Evolutionary conservation across 208 protist species (phyloP).

Genomic region (Angomonas ambiguus): DNA sequence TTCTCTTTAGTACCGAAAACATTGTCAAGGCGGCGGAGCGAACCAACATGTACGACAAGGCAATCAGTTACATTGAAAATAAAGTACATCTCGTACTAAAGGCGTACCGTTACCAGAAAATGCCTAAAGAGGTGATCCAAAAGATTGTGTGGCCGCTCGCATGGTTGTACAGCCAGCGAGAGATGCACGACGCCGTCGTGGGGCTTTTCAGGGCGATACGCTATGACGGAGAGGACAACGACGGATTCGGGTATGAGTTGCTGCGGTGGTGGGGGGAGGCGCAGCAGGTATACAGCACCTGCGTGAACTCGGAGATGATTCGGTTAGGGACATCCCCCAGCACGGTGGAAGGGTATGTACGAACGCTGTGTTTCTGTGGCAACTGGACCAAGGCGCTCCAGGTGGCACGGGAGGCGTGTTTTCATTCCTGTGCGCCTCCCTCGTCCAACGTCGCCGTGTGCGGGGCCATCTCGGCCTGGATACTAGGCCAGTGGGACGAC

Average conservation of each 20-base stretch:
- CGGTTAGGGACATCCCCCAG: slow-evolving; percentile 12
- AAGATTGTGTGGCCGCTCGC: slow-evolving; percentile 79
- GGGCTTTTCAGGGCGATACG: slow-evolving; percentile 80
- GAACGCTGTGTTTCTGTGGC: slow-evolving; percentile 82
- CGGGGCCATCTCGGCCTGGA: slow-evolving; percentile 82
- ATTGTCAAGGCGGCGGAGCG: slow-evolving; percentile 79
- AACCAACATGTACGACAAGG: slow-evolving; percentile 89
- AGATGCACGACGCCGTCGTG: slow-evolving; percentile 90
- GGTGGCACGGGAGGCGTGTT: slow-evolving; percentile 45
- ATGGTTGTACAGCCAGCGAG: slow-evolving; percentile 85
- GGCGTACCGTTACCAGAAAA: slow-evolving; percentile 56
- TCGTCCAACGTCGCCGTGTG: slow-evolving; percentile 69
- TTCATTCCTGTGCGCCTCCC: slow-evolving; percentile 16
- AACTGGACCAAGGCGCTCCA: slow-evolving; percentile 75
- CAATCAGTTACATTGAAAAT: slow-evolving; percentile 82
- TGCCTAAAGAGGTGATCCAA: slow-evolving; percentile 74
- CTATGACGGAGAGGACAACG: slow-evolving; percentile 70
- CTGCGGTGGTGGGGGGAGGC: slow-evolving; percentile 84
- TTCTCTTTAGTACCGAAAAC: slow-evolving; percentile 81
- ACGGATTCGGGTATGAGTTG: slow-evolving; percentile 82
- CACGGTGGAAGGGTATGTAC: slow-evolving; percentile 74
- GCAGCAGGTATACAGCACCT: slow-evolving; percentile 68
- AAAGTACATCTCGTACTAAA: slow-evolving; percentile 59
- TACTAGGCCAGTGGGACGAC: slow-evolving; percentile 78
- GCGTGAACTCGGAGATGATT: slow-evolving; percentile 32